Evolutionary conservation across 257 asterid species (phyloP).

Genomic region (Petrea volubilis): DNA sequence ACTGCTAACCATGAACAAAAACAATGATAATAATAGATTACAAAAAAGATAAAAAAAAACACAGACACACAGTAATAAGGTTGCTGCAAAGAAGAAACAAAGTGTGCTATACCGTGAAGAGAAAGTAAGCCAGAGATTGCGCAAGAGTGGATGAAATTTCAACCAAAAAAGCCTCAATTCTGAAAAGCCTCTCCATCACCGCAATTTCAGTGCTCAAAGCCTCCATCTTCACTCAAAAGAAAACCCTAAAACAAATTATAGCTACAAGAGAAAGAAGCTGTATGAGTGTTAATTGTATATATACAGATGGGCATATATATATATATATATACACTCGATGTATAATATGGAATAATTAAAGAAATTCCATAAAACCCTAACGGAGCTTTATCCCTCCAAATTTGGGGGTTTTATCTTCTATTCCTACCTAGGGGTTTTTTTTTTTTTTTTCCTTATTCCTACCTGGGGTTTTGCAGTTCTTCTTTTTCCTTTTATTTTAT

Average conservation of each 20-base stretch:
- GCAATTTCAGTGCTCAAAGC: slow-evolving; percentile 27
- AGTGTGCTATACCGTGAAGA: slow-evolving; percentile 27
- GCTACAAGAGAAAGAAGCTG: neutral
- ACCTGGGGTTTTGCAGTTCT: slow-evolving; percentile 27
- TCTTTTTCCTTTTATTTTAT: neutral
- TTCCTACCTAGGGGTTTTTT: no score
- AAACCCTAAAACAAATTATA: slow-evolving; percentile 13
- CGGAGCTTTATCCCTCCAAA: neutral
- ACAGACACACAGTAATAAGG: no score
- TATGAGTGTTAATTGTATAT: slow-evolving; percentile 2
- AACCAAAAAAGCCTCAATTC: slow-evolving; percentile 30
- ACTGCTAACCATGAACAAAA: no score
- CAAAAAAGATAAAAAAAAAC: no score
- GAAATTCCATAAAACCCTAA: slow-evolving; percentile 23
- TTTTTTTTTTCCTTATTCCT: no score
- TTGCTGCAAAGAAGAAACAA: neutral
- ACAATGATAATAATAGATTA: no score
- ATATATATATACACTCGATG: neutral
- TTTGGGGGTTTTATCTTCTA: slow-evolving; percentile 20
- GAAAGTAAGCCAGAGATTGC: slow-evolving; percentile 19
- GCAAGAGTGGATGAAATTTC: slow-evolving; percentile 26
- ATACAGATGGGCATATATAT: neutral
- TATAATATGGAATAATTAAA: slow-evolving; percentile 9
- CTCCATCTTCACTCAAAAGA: slow-evolving; percentile 34
- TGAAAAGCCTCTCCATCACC: slow-evolving; percentile 9